Evolutionary conservation across 2,329 filamentous ascomycete genomes (phyloP).

Genomic region (Shiraia sp.): DNA sequence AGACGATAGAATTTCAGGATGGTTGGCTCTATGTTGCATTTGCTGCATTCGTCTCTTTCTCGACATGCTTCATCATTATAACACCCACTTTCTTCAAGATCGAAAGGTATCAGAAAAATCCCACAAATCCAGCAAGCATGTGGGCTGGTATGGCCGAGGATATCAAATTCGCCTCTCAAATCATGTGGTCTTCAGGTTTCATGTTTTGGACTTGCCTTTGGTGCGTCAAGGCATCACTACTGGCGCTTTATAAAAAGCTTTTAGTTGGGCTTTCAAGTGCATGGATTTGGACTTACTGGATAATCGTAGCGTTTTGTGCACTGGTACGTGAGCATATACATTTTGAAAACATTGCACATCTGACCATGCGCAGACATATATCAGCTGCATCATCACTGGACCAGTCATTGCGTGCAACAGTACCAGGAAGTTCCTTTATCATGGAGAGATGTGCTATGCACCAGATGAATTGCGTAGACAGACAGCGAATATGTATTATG

Average conservation of each 20-base stretch:
- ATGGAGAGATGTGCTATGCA: constrained; percentile 25
- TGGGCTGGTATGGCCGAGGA: too few species aligned
- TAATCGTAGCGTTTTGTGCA: constrained; percentile 37
- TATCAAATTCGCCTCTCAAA: too few species aligned
- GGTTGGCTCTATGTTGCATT: constrained; percentile 29
- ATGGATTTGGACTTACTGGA: constrained; percentile 45
- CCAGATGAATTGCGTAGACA: constrained; percentile 35
- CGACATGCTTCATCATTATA: constrained; percentile 41
- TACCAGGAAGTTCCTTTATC: constrained; percentile 28
- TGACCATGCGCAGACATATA: constrained; percentile 32
- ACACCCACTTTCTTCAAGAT: constrained; percentile 41
- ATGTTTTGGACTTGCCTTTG: too few species aligned
- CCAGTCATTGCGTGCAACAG: constrained; percentile 40
- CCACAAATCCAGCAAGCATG: too few species aligned
- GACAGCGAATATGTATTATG: constrained; percentile 41
- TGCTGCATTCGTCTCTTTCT: constrained; percentile 32
- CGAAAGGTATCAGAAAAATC: constrained; percentile 22
- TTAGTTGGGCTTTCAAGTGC: constrained; percentile 33
- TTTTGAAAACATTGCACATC: background rate
- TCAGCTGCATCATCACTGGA: constrained; percentile 45
- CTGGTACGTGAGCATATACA: constrained; percentile 28
- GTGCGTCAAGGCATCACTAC: too few species aligned
- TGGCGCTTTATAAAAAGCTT: constrained; percentile 47
- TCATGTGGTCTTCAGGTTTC: too few species aligned
- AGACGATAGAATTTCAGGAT: constrained; percentile 13